Evolutionary conservation across 176 grass and related monocot species (phyloP).

Genomic region (Raddia guianensis): DNA sequence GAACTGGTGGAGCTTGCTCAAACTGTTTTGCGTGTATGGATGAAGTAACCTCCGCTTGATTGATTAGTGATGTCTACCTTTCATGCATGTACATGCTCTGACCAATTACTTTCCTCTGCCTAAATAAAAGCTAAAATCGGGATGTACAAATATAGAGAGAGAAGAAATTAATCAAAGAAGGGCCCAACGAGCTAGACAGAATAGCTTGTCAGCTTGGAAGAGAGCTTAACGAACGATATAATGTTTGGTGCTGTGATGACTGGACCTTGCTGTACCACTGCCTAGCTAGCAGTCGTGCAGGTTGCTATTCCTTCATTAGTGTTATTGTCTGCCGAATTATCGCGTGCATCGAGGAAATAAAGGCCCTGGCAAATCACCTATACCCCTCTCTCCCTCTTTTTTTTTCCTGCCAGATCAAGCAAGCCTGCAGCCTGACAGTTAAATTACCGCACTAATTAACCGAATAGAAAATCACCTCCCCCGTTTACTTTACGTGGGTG

Average conservation of each 20-base stretch:
- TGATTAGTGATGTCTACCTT: slow-evolving; percentile 4
- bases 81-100: neutral
- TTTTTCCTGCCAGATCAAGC: neutral
- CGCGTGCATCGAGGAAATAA: neutral
- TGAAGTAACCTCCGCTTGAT: neutral
- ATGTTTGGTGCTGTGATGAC: slow-evolving; percentile 23
- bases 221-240: slow-evolving; percentile 20
- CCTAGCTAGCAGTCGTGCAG: slow-evolving; percentile 30
- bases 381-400: no score
- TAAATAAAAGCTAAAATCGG: neutral
- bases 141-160: neutral
- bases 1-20: neutral
- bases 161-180: neutral
- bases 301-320: slow-evolving; percentile 10
- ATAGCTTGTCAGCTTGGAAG: slow-evolving; percentile 35
- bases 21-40: neutral
- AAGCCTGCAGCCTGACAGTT: neutral
- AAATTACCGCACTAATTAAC: neutral
- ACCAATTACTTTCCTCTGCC: neutral
- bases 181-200: neutral
- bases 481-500: neutral
- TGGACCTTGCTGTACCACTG: slow-evolving; percentile 15
- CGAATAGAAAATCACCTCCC: neutral
- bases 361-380: neutral
- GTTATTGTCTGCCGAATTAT: slow-evolving; percentile 24